These are phyloP conservation scores for Lomentospora prolificans DNA, from an alignment of 2,329 filamentous ascomycete species.

Conservation along the genomic window DNA sequence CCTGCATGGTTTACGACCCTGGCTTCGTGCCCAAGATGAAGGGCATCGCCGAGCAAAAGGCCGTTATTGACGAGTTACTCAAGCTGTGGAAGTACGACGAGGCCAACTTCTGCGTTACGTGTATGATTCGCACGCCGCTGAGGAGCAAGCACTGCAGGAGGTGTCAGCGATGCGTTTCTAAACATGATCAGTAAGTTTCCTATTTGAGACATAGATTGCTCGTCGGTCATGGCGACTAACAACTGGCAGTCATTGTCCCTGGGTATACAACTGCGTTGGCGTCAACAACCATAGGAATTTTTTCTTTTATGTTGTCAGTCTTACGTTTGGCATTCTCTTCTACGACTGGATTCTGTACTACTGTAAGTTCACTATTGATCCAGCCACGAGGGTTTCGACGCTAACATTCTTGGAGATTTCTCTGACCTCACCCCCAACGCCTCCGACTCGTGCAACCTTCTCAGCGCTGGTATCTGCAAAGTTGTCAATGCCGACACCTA, in stretches of 20 bases:
- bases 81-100: conserved; percentile 85
- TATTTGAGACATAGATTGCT: not conserved
- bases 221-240: not conserved
- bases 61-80: conserved; percentile 79
- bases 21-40: conserved; percentile 87
- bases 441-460: conserved; percentile 57
- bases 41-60: conserved; percentile 82
- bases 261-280: conserved; percentile 94
- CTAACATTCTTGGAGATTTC: conserved; percentile 45
- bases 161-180: conserved; percentile 86
- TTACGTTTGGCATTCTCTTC: conserved; percentile 65
- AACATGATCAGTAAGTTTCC: conserved; percentile 78
- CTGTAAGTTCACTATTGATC: conserved; percentile 41
- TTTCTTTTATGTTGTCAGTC: conserved; percentile 72
- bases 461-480: conserved; percentile 66
- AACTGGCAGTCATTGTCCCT: conserved; percentile 74
- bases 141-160: conserved; percentile 92
- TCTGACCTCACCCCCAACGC: conserved; percentile 43
- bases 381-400: conserved; percentile 6
- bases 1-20: conserved; percentile 79
- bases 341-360: conserved; percentile 64
- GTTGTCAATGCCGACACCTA: conserved; percentile 74
- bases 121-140: conserved; percentile 87
- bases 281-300: conserved; percentile 96
- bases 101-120: conserved; percentile 83